Evolutionary conservation across 495 filamentous ascomycete species (phyloP), one percentile per base, ranked within the genome.

Genomic region (Hamigera avellanea): DNA sequence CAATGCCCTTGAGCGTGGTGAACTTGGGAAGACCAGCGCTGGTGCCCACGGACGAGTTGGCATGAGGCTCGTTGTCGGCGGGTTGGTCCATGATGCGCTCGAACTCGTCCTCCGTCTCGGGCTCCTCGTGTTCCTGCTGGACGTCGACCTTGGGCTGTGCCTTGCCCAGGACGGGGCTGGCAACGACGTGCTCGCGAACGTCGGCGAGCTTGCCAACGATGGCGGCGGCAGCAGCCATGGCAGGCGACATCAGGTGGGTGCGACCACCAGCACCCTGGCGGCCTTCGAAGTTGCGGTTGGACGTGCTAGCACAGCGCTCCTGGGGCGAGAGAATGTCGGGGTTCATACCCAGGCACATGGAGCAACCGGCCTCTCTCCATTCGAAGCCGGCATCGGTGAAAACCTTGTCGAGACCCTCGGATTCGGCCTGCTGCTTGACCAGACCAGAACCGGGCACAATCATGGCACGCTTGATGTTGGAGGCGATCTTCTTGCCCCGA

Each of bases 261-360:
- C 91, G 78, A 33, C 89, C 87, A 43, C 81, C 78, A 35, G 89
- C 87, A 53, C 91, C 91, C 64, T 98, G 91, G 45, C 91, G 79
- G 33, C 91, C 91, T 59, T 96, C 91, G 48, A 96, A 98, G 52
- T 98, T 98, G 43, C 91, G 84, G 66, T 98, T 96, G 46, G 82
- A 89, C 40, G 91, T 98, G 55, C 78, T 85, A 26, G 91, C 91
- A 50, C 91, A 98, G 39, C 91, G 77, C 65, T 98, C 91, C 52
- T 80, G 74, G 30, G 91, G 91, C 2, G 84, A 76, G n/a, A 96
- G 74, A 47, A 98, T 95, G 59, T 98, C 91, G 0, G 91, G 87
- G 67, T 98, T 98, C 91, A 98, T 98, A 57, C 91, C 91, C 19
- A 98, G 73, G 49, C 91, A 98, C 91, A 98, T 98, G 36, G 81